These are phyloP conservation scores for Phytophthora idaei DNA, from an alignment of 352 stramenopile genomes.

Conservation along the genomic window DNA sequence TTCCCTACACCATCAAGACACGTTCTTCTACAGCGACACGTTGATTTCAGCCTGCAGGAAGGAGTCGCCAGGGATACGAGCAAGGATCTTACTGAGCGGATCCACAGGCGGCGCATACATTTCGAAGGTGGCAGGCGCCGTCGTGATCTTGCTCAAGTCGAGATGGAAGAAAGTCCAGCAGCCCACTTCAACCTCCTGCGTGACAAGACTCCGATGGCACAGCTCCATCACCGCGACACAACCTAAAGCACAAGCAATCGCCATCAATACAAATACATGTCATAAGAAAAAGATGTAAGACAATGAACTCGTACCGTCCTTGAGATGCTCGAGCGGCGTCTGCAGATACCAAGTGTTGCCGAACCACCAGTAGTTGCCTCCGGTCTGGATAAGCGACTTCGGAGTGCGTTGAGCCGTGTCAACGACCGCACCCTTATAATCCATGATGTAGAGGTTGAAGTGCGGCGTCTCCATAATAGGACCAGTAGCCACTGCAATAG, in stretches of 20 bases:
- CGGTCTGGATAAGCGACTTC: conserved; percentile 87
- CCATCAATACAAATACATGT: conserved; percentile 13
- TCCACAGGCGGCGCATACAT: conserved; percentile 89
- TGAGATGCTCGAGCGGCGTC: conserved; percentile 84
- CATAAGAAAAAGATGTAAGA: conserved; percentile 1
- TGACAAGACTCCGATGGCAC: conserved; percentile 81
- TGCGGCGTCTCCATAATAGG: conserved; percentile 89
- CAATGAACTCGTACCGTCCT: conserved; percentile 61
- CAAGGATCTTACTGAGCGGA: conserved; percentile 87
- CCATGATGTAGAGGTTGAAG: conserved; percentile 88
- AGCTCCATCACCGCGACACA: conserved; percentile 90
- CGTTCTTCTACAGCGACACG: conserved; percentile 64
- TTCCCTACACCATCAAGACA: not conserved
- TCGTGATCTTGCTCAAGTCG: conserved; percentile 90
- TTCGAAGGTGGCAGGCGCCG: conserved; percentile 83
- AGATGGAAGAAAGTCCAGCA: conserved; percentile 92
- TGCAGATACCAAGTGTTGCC: conserved; percentile 90
- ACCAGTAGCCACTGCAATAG: conserved; percentile 78
- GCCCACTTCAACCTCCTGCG: conserved; percentile 85
- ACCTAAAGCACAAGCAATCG: conserved; percentile 40
- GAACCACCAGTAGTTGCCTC: conserved; percentile 90
- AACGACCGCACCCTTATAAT: conserved; percentile 72
- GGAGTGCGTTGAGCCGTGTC: conserved; percentile 78
- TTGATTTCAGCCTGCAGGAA: conserved; percentile 91
- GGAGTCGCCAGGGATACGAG: conserved; percentile 83